Evolutionary conservation across 2,329 filamentous ascomycete genomes (phyloP).

Genomic region (Lachnellula willkommii): DNA sequence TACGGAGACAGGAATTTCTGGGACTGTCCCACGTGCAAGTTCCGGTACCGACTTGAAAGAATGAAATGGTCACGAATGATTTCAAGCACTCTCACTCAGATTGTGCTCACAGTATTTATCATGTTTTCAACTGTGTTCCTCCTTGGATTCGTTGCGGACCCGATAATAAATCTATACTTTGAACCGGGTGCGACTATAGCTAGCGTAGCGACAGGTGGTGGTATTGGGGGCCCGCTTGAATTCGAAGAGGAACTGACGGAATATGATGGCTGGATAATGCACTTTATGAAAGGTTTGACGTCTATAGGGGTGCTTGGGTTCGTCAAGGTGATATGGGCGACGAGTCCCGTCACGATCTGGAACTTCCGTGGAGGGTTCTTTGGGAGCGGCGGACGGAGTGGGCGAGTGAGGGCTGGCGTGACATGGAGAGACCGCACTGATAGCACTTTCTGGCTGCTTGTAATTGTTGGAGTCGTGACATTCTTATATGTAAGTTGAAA

Average conservation of each 20-base stretch:
- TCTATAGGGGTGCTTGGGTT: conserved; percentile 83
- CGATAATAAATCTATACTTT: conserved; percentile 82
- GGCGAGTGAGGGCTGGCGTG: conserved; percentile 30
- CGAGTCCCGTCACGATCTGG: conserved; percentile 73
- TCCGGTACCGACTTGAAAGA: conserved; percentile 72
- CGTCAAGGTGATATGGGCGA: conserved; percentile 68
- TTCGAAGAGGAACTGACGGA: conserved; percentile 39
- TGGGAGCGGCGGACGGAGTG: conserved; percentile 45
- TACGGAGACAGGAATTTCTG: conserved; percentile 67
- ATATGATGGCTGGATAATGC: conserved; percentile 64
- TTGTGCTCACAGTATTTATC: conserved; percentile 65
- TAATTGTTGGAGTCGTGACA: conserved; percentile 73
- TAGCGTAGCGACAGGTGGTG: conserved; percentile 36
- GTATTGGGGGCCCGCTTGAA: conserved; percentile 36
- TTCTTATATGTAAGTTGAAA: conserved; percentile 63
- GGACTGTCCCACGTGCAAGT: conserved; percentile 83
- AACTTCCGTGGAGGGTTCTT: conserved; percentile 59
- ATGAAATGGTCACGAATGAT: conserved; percentile 69
- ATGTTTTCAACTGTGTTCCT: conserved; percentile 69
- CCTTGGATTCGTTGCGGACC: conserved; percentile 87
- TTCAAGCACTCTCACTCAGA: conserved; percentile 60
- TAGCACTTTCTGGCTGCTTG: conserved; percentile 71
- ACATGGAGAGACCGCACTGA: conserved; percentile 74
- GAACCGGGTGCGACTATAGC: conserved; percentile 65
- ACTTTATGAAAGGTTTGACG: conserved; percentile 87